Base-by-base conservation (phyloP, 768 basidiomycete species). In the Candolleomyces aberdarensis region DNA sequence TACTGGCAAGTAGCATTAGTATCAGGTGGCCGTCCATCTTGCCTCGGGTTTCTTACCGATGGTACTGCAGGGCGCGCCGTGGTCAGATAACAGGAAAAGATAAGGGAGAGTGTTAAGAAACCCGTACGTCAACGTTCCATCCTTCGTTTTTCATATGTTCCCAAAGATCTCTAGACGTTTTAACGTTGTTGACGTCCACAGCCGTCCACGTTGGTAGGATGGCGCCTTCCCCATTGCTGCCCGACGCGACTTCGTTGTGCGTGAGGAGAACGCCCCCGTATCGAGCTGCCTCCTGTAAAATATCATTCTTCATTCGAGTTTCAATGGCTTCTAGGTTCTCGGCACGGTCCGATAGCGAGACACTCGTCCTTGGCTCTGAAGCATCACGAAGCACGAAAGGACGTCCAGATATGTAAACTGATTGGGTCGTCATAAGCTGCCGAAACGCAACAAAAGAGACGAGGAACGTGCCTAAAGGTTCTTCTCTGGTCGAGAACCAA, bases 401-500 rank as follows among this genome's bases (percentile, higher is more conserved):
- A 49, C 94, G 85, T 3, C 91, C 94, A 48, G 92, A 92, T 61
- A 95, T 92, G 70, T 93, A 94, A 47, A 94, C 86, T 88, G 75
- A 14, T 15, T 43, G 1, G 19, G 14, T 11, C 13, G 48, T 43
- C 40, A 54, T 14, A 51, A 36, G 44, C n/a, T 19, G 36, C 50
- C 9, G 5, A 43, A n/a, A 8, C 3, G n/a, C 7, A 14, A 32
- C 46, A 50, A 26, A 26, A 52, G 22, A 61, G 53, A 31, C 36
- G 11, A 43, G 36, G 29, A 29, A 79, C 87, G 62, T 72, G 94
- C 94, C 85, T 56, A 96, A 85, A 4, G 96, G 95, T 70, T 98
- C 97, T 74, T 99, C 97, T 65, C 97, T 83, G 13, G 96, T 97
- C 31, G 91, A 97, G 74, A 98, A 94, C 94, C 95, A 99, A 31